Conservation (phyloP, 225 moss, liverwort and hornwort genomes). For the Antitrichia curtipendula region DNA sequence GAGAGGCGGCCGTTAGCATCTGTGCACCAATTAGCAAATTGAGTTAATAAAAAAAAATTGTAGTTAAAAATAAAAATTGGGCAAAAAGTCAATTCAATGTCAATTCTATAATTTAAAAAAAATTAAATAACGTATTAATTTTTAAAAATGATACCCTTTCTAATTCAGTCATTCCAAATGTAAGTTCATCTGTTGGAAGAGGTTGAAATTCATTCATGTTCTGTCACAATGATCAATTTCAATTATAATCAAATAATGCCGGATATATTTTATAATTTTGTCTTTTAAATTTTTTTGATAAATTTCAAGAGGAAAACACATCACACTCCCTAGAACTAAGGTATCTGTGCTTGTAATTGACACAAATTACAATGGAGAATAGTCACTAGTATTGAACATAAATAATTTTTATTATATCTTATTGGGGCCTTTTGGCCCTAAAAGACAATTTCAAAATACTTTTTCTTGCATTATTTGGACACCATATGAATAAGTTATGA, state of each 20-base stretch:
- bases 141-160: constrained; percentile 1
- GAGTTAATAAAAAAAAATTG: no score
- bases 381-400: no score
- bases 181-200: constrained; percentile 24
- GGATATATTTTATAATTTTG: not conserved
- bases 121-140: not conserved
- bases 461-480: not conserved
- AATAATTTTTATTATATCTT: not conserved
- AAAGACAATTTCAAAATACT: not conserved
- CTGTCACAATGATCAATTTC: not conserved
- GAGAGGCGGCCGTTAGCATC: constrained; percentile 55
- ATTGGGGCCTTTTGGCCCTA: rapidly evolving
- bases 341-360: not conserved
- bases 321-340: no score
- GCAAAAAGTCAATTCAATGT: not conserved
- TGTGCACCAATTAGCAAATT: not conserved
- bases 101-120: not conserved
- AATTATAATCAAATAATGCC: not conserved
- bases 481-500: not conserved
- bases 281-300: not conserved
- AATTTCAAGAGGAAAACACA: not conserved
- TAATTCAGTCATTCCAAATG: constrained; percentile 30
- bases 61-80: not conserved
- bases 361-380: not conserved
- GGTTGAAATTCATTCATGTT: constrained; percentile 10